Evolutionary conservation across 495 filamentous ascomycete genomes (phyloP).

Genomic region (Talaromyces nanjingensis): DNA sequence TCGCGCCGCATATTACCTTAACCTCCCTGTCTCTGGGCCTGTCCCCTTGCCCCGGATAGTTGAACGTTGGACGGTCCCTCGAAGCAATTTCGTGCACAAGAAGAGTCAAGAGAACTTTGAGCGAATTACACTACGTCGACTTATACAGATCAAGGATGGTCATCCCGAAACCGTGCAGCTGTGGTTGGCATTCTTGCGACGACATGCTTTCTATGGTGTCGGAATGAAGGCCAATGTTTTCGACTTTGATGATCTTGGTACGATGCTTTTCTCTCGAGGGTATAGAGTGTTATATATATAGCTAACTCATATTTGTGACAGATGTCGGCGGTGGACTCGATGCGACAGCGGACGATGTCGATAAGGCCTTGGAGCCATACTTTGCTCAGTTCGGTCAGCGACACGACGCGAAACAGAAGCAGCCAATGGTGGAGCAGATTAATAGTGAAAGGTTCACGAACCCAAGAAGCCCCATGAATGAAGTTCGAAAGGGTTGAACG

Average conservation of each 20-base stretch:
- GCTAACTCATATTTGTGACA: conserved; percentile 24
- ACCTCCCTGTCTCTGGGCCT: conserved; percentile 79
- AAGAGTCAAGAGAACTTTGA: conserved; percentile 98
- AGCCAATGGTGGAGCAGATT: conserved; percentile 23
- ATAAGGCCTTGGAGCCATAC: conserved; percentile 52
- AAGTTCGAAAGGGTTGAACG: conserved; percentile 16
- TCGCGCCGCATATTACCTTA: conserved; percentile 88
- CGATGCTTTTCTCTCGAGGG: background rate
- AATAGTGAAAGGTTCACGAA: conserved; percentile 26
- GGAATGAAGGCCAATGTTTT: conserved; percentile 99
- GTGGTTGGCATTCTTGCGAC: conserved; percentile 87
- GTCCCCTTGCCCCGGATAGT: conserved; percentile 80
- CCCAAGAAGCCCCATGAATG: conserved; percentile 22
- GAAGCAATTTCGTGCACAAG: conserved; percentile 85
- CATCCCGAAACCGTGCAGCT: conserved; percentile 79
- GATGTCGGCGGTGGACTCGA: conserved; percentile 64
- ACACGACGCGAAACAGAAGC: conserved; percentile 27
- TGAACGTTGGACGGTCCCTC: conserved; percentile 92
- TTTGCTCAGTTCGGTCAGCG: conserved; percentile 58
- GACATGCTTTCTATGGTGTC: conserved; percentile 86
- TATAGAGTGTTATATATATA: background rate
- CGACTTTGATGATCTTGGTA: conserved; percentile 72
- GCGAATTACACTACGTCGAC: conserved; percentile 72
- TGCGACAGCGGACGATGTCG: conserved; percentile 46
- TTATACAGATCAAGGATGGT: conserved; percentile 93